Conservation (phyloP, 2,329 filamentous ascomycete genomes). For the Epicoccum sorghinum region DNA sequence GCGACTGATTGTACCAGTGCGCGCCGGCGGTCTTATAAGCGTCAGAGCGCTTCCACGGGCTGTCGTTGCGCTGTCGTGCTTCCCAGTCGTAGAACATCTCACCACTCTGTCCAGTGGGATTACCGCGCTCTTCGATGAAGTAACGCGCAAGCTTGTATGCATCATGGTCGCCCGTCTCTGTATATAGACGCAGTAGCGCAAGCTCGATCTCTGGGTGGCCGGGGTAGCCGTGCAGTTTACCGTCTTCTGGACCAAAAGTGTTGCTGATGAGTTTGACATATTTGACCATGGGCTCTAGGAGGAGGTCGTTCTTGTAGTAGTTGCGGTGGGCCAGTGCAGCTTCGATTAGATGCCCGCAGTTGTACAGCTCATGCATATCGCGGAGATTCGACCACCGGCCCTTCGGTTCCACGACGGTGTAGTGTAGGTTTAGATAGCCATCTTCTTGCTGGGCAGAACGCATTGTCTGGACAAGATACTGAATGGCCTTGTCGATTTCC, state of each 20-base stretch:
- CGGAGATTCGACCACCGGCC: conserved; percentile 64
- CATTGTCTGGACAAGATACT: conserved; percentile 65
- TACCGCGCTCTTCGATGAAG: conserved; percentile 65
- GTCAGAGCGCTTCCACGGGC: conserved; percentile 54
- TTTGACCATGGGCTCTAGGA: conserved; percentile 60
- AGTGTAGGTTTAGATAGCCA: conserved; percentile 69
- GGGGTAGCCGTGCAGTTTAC: conserved; percentile 64
- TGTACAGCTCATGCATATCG: conserved; percentile 68
- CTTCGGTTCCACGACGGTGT: conserved; percentile 62
- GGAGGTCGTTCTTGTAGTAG: conserved; percentile 57
- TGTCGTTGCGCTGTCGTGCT: conserved; percentile 57
- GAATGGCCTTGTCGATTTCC: conserved; percentile 58
- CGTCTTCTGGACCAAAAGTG: conserved; percentile 58
- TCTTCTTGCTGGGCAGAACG: conserved; percentile 62
- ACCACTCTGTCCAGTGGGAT: conserved; percentile 56
- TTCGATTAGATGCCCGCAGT: conserved; percentile 67
- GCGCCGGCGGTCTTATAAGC: conserved; percentile 53
- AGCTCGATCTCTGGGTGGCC: conserved; percentile 65
- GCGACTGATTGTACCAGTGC: conserved; percentile 63
- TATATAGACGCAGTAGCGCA: conserved; percentile 55
- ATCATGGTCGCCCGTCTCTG: conserved; percentile 47
- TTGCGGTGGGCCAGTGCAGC: conserved; percentile 38
- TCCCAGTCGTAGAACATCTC: conserved; percentile 63
- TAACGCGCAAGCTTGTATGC: conserved; percentile 59
- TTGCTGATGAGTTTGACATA: conserved; percentile 61